Conservation (phyloP, 2,329 filamentous ascomycete species). For the Paecilomyces fulvus region DNA sequence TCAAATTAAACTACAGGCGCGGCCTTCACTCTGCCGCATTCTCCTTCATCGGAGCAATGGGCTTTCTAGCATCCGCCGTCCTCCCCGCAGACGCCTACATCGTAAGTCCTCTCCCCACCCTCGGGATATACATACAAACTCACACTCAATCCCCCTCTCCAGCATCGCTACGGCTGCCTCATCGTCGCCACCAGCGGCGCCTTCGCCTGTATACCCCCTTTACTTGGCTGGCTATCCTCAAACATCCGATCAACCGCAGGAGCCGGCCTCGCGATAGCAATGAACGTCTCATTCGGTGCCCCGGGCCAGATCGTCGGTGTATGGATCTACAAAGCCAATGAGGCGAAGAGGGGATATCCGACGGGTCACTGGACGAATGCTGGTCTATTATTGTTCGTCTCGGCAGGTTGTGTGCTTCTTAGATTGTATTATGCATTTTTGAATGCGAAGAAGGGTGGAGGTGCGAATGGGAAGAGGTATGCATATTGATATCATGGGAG, state of each 20-base stretch:
- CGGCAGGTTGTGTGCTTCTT: conserved; percentile 46
- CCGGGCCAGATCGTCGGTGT: conserved; percentile 64
- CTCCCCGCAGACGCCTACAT: conserved; percentile 53
- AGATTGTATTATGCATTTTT: conserved; percentile 48
- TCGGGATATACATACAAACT: background rate
- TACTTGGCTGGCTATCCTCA: conserved; percentile 62
- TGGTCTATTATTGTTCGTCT: conserved; percentile 51
- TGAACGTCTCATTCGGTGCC: conserved; percentile 61
- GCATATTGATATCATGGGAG: conserved; percentile 3
- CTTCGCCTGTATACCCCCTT: conserved; percentile 60
- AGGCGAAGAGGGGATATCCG: conserved; percentile 54
- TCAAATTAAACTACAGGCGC: conserved; percentile 26
- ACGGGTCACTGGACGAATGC: conserved; percentile 64
- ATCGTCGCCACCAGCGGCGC: conserved; percentile 59
- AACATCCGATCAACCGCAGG: conserved; percentile 59
- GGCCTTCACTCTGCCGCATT: conserved; percentile 44
- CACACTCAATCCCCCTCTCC: background rate
- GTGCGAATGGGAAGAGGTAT: background rate
- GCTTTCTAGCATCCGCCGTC: conserved; percentile 56
- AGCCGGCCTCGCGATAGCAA: conserved; percentile 59
- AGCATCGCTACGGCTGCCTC: conserved; percentile 59
- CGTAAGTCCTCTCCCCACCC: conserved; percentile 16
- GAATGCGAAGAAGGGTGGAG: conserved; percentile 23
- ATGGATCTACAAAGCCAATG: conserved; percentile 62
- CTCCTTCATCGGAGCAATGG: conserved; percentile 44